These are phyloP conservation scores for Lichtheimia corymbifera DNA, from an alignment of 371 early-diverging fungal species.

Conservation along the genomic window DNA sequence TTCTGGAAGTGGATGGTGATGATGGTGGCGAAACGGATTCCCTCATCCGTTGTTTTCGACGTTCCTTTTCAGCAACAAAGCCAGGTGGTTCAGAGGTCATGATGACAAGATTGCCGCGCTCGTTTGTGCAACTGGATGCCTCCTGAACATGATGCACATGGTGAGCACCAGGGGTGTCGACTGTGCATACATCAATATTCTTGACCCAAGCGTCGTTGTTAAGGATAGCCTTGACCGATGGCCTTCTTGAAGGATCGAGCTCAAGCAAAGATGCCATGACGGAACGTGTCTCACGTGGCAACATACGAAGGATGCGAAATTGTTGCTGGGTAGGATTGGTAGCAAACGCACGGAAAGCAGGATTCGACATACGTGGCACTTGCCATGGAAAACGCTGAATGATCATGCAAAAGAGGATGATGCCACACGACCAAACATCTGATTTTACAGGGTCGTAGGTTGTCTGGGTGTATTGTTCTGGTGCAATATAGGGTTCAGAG, in stretches of 20 bases:
- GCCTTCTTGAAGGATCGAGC: constrained; percentile 51
- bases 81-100: constrained; percentile 50
- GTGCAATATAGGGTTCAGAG: constrained; percentile 91
- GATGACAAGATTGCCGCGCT: constrained; percentile 40
- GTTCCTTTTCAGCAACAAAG: constrained; percentile 45
- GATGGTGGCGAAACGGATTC: neutral
- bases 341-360: constrained; percentile 53
- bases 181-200: constrained; percentile 57
- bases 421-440: constrained; percentile 81
- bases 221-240: constrained; percentile 45
- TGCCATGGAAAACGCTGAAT: constrained; percentile 78
- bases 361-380: constrained; percentile 61
- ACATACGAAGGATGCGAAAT: constrained; percentile 43
- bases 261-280: constrained; percentile 54
- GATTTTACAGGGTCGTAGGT: constrained; percentile 68
- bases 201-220: constrained; percentile 55
- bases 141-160: constrained; percentile 54
- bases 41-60: constrained; percentile 17
- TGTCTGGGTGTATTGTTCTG: constrained; percentile 74
- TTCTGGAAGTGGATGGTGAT: neutral
- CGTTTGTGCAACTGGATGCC: constrained; percentile 10
- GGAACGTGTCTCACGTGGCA: constrained; percentile 51
- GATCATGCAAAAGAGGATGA: constrained; percentile 78
- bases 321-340: constrained; percentile 42
- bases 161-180: constrained; percentile 36